A percentile compares a stretch with the other conserved stretches of the same genome.
These are phyloP conservation scores for Jatropha multifida DNA, from an alignment of 441 rosid species.

Conservation along the genomic window DNA sequence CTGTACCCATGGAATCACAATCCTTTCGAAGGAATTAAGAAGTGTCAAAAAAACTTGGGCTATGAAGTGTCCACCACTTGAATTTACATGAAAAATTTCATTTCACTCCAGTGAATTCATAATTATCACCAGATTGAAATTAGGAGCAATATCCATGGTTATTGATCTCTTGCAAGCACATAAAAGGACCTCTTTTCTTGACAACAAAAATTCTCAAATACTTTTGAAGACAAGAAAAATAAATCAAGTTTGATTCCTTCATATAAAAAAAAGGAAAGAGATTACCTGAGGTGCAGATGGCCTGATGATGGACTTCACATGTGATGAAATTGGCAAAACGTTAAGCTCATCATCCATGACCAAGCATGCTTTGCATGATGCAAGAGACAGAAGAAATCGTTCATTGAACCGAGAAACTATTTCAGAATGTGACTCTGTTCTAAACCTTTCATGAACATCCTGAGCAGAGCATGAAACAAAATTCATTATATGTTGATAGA, in stretches of 20 bases:
- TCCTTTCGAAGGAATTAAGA: slow-evolving; percentile 63
- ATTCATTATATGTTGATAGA: too few relatives aligned
- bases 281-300: slow-evolving; percentile 63
- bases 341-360: slow-evolving; percentile 95
- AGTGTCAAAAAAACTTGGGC: not conserved
- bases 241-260: too few relatives aligned
- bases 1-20: slow-evolving; percentile 59
- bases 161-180: not conserved
- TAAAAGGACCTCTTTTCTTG: too few relatives aligned
- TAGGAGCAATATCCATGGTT: not conserved
- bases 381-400: slow-evolving; percentile 83
- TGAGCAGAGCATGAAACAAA: slow-evolving; percentile 27
- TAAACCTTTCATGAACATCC: slow-evolving; percentile 95
- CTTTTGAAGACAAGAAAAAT: too few relatives aligned
- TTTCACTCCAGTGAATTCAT: not conserved
- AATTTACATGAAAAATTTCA: not conserved
- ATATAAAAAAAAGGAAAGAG: not conserved
- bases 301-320: slow-evolving; percentile 55
- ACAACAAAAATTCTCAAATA: too few relatives aligned
- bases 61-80: not conserved
- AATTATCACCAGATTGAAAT: not conserved
- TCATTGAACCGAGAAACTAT: slow-evolving; percentile 83
- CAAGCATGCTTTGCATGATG: slow-evolving; percentile 84
- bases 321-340: slow-evolving; percentile 83
- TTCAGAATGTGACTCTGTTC: slow-evolving; percentile 89